These are phyloP conservation scores for Hypoxylon crocopeplum DNA, from an alignment of 495 filamentous ascomycete genomes.

Conservation along the genomic window DNA sequence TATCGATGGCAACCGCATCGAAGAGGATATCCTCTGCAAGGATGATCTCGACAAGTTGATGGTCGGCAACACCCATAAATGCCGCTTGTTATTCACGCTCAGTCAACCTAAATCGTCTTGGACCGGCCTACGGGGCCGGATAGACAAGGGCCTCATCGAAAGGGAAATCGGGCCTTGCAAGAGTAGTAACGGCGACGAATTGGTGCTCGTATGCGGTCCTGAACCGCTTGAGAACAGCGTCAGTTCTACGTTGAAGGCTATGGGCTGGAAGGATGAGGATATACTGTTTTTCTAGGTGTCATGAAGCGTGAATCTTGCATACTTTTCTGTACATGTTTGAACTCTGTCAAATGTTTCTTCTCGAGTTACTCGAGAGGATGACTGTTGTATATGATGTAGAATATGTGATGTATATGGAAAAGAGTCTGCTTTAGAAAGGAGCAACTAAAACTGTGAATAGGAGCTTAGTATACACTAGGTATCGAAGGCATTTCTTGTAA, in stretches of 20 bases:
- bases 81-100: constrained; percentile 74
- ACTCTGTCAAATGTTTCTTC: no score
- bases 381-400: no score
- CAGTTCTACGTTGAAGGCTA: constrained; percentile 63
- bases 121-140: constrained; percentile 74
- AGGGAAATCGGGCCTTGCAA: constrained; percentile 58
- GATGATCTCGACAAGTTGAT: constrained; percentile 74
- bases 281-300: constrained; percentile 77
- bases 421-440: no score
- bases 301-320: background rate
- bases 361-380: no score
- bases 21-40: constrained; percentile 85
- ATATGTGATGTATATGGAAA: no score
- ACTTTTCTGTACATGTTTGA: background rate
- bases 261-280: constrained; percentile 83
- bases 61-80: constrained; percentile 58
- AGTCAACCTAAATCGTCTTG: constrained; percentile 68
- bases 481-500: no score
- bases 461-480: no score
- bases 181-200: constrained; percentile 51
- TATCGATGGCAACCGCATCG: constrained; percentile 78
- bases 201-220: constrained; percentile 88
- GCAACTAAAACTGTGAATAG: no score
- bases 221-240: constrained; percentile 76
- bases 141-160: constrained; percentile 67